phyloP scores from a whole-genome alignment of 73 alveolate genomes.

The Paramecium octaurelia region DNA sequence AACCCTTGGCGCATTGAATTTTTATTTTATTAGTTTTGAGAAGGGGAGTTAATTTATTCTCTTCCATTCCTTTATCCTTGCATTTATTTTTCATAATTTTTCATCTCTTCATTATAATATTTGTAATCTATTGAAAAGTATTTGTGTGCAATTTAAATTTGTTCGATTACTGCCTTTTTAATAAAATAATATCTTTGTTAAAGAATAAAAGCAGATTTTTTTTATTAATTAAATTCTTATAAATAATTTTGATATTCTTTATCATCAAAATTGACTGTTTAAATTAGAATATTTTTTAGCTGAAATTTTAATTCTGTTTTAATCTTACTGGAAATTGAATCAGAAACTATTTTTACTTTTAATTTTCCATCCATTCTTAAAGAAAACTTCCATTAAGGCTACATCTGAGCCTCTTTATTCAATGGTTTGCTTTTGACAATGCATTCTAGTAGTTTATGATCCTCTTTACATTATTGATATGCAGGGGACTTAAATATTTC shows the following conservation, averaged over 20 bases:
- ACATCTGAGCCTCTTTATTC: not conserved
- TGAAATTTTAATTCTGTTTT: constrained; percentile 9
- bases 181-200: not conserved
- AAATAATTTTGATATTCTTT: not conserved
- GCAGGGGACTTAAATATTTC: not conserved
- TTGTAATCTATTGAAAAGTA: not conserved
- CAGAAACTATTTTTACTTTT: constrained; percentile 14
- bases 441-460: not conserved
- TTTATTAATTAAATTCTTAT: not conserved
- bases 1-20: not conserved
- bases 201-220: not conserved
- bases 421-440: not conserved
- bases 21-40: not conserved
- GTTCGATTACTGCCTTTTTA: not conserved
- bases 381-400: not conserved
- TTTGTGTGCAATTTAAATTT: not conserved
- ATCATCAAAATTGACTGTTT: not conserved
- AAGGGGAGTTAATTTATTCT: not conserved
- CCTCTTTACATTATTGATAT: not conserved
- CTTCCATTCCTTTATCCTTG: not conserved
- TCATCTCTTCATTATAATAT: not conserved
- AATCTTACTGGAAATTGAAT: not conserved
- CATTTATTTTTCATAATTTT: not conserved
- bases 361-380: not conserved
- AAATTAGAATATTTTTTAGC: not conserved